phyloP scores from a whole-genome alignment of 352 stramenopile species.

The Phytophthora podocarpi region DNA sequence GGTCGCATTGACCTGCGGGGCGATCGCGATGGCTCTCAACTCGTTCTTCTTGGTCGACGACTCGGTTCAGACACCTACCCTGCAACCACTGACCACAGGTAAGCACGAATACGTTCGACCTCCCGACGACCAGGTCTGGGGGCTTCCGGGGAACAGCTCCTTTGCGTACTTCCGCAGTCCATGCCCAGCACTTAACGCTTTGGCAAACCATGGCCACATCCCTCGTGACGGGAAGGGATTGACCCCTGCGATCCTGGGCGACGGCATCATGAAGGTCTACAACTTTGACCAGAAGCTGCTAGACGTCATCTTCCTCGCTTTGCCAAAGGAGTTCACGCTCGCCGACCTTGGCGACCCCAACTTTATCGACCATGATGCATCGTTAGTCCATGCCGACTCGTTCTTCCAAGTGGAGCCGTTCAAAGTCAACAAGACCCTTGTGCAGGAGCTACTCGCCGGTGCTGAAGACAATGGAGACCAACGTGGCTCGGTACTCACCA shows the following conservation, averaged over 20 bases:
- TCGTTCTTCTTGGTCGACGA: slow-evolving; percentile 18
- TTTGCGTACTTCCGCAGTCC: slow-evolving; percentile 30
- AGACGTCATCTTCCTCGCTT: slow-evolving; percentile 20
- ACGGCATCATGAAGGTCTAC: slow-evolving; percentile 47
- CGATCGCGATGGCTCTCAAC: slow-evolving; percentile 20
- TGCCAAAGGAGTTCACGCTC: slow-evolving; percentile 41
- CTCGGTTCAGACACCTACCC: not conserved
- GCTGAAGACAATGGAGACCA: slow-evolving; percentile 25
- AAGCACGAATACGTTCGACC: slow-evolving; percentile 58
- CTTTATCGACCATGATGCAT: slow-evolving; percentile 75
- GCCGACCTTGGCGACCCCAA: slow-evolving; percentile 53
- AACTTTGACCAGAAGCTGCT: slow-evolving; percentile 42
- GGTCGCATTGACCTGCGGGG: slow-evolving; percentile 17
- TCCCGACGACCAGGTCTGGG: slow-evolving; percentile 36
- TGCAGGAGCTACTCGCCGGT: slow-evolving; percentile 41
- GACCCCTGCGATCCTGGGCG: not conserved
- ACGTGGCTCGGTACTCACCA: slow-evolving; percentile 39
- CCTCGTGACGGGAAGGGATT: not conserved
- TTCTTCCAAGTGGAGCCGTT: slow-evolving; percentile 51
- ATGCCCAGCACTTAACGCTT: slow-evolving; percentile 16
- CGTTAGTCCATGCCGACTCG: slow-evolving; percentile 60
- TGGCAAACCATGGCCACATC: slow-evolving; percentile 11
- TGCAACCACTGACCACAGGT: slow-evolving; percentile 8
- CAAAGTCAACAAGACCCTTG: slow-evolving; percentile 53
- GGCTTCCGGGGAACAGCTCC: slow-evolving; percentile 44